Base-by-base conservation (phyloP, 257 asterid species). In the Echites panduratus region DNA sequence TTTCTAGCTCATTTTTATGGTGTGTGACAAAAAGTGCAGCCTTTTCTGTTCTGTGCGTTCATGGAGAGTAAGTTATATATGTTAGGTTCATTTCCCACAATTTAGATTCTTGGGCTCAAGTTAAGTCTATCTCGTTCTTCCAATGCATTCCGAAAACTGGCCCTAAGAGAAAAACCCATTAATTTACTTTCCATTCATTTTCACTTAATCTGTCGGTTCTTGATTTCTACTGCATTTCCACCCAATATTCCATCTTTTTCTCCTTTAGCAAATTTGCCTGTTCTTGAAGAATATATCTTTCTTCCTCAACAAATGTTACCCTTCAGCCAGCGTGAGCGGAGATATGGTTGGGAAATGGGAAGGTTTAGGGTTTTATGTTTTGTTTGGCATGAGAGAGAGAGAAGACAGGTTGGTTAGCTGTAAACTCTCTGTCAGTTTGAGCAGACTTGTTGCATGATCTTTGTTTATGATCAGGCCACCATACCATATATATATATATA, bases 371-470 rank as follows among this genome's bases (percentile, higher is more conserved):
- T 84, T 87, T 32, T 83, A 83, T 44, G 83, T 71, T 57, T 59
- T 76, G 85, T 85, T 88, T 86, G 88, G 86, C 93, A 81, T 87
- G 93, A 84, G 80, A 40, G 76, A 73, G 85, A 78, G 84, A 74
- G 79, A 77, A 66, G 76, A 73, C 68, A 41, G 58, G 32, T 26
- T 27, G 70, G 91, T 85, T 84, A 89, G 96, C 96, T 92, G 98
- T 88, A 76, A 83, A 17, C 74, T 79, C 70, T n/a, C 71, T 87
- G 93, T 89, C 86, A 78, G 83, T 84, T 32, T 80, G 74, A 82
- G 88, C 89, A 87, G 91, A 79, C 82, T 82, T 92, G 86, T 89
- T 89, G 96, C 94, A 85, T 89, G 98, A 88, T 92, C 81, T 77
- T 75, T 58, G 70, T 79, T 80, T 69, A 32, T 65, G 70, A 63